Base-by-base conservation (phyloP, 495 filamentous ascomycete genomes). In the Aspergillus campestris region DNA sequence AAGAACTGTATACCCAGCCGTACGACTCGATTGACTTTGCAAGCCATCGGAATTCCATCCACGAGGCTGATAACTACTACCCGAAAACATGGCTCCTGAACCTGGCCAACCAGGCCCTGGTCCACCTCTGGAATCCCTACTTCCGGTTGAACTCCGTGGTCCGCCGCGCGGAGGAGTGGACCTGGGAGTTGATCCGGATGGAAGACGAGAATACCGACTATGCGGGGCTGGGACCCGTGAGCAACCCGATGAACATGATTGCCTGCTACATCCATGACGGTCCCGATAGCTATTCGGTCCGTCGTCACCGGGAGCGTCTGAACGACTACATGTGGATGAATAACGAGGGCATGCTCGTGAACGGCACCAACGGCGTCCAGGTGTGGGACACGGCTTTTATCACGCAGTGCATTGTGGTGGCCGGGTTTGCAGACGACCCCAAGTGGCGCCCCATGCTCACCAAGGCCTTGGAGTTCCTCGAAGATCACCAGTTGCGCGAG, bases 301-400 rank as follows among this genome's bases (percentile, higher is more conserved):
- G 76, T 34, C 77, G 82, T 15, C 94, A 96, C 59, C 71, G 80
- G 7, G 86, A 97, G 51, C 78, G 87, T 11, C 60, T 92, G 15
- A 68, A 85, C 33, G 94, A 98, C 51, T 92, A 84, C 48, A 70
- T 97, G 48, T 98, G 94, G 94, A 70, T 97, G 45, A 95, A 91
- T 34, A 49, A 77, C 34, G 92, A 96, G 61, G 92, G 92, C 24
- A 88, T 98, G 86, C 71, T 96, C 13, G 82, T 82, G 62, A 96
- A 96, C 60, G 92, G 92, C 31, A 98, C 92, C 31, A 96, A 98
- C 56, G 92, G 92, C 11, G 89, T 95, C 10, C 92, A 98, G 65
- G 84, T 80, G 35, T 98, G 92, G 92, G 92, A 98, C 58, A 98
- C 92, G 0, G 74, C 87, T 0, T 96, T 95, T 57, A 65, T 83